Base-by-base conservation (phyloP, 805 yeast genomes). In the Zygotorulaspora chibaensis region DNA sequence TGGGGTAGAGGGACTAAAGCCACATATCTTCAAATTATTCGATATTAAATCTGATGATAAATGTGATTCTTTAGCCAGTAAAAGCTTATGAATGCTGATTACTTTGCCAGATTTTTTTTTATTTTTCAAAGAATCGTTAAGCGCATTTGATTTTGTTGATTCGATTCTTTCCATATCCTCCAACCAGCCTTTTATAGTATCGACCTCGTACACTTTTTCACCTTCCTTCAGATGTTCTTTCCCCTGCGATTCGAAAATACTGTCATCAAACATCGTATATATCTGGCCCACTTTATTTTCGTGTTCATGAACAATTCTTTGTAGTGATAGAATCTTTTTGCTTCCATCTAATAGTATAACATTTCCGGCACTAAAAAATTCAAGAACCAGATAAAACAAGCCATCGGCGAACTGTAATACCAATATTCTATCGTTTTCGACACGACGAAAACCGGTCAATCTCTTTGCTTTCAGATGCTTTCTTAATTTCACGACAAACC, bases 301-400 rank as follows among this genome's bases (percentile, higher is more conserved):
- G 57, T 81, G 78, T 43, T 85, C 95, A 28, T 79, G 79, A 8
- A 88, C 96, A 17, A 84, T 69, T 65, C 97, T 79, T 60, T 85
- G 90, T 25, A 89, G 67, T 0, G 91, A 72, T 57, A 89, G 55
- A 41, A 90, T 88, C 55, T 77, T 81, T 48, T 72, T 65, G 16
- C 82, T 75, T 25, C 79, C 74, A 63, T 91, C 95, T 50, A 91
- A 71, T 16, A 91, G 71, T 15, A 91, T 70, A 44, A 91, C 78
- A 61, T 91, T 91, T 23, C 99, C 99, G 2, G 96, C 96, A 61
- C 96, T 86, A 69, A 90, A 91, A 58, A 91, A 91, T 65, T 91
- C 99, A 43, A 91, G 66, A 0, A 87, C 96, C 52, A 91, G 68
- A 55, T 85, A 83, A 58, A 69, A 81, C 42, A 78, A 57, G 2